phyloP scores from a whole-genome alignment of 148 eudicot species.

The Cornus controversa region DNA sequence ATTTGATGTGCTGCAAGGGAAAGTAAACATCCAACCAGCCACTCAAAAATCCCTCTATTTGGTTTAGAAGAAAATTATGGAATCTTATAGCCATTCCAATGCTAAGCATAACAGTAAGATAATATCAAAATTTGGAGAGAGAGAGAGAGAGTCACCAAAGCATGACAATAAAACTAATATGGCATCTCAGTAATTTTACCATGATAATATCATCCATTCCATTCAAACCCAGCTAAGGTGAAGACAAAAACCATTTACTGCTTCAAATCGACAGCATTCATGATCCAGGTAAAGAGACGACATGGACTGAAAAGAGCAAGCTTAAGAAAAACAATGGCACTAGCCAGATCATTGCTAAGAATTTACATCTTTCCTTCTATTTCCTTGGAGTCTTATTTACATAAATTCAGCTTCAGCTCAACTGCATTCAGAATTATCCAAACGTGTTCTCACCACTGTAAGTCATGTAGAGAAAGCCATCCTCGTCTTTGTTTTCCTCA shows the following conservation, averaged over 20 bases:
- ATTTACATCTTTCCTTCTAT: slow-evolving; percentile 30
- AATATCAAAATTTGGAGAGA: too few species aligned
- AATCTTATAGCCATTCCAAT: too few species aligned
- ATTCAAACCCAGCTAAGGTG: too few species aligned
- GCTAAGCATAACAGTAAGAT: too few species aligned
- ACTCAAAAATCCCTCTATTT: too few species aligned
- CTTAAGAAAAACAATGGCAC: background rate
- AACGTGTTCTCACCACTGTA: slow-evolving; percentile 95
- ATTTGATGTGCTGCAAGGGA: too few species aligned
- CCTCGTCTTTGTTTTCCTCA: slow-evolving; percentile 91
- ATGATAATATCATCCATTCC: too few species aligned
- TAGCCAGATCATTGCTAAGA: slow-evolving; percentile 9
- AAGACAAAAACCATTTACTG: background rate
- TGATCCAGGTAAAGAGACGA: background rate
- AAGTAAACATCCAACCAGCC: too few species aligned
- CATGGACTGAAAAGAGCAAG: background rate
- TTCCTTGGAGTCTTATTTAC: slow-evolving; percentile 35
- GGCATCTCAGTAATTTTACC: too few species aligned
- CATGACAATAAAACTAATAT: too few species aligned
- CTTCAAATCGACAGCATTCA: background rate
- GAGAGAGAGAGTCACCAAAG: too few species aligned
- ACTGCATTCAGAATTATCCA: slow-evolving; percentile 40
- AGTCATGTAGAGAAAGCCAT: slow-evolving; percentile 93
- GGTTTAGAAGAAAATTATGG: too few species aligned
- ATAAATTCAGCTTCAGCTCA: slow-evolving; percentile 21